phyloP scores from a whole-genome alignment of 2,329 filamentous ascomycete genomes.

The Aspergillus floridensis region DNA sequence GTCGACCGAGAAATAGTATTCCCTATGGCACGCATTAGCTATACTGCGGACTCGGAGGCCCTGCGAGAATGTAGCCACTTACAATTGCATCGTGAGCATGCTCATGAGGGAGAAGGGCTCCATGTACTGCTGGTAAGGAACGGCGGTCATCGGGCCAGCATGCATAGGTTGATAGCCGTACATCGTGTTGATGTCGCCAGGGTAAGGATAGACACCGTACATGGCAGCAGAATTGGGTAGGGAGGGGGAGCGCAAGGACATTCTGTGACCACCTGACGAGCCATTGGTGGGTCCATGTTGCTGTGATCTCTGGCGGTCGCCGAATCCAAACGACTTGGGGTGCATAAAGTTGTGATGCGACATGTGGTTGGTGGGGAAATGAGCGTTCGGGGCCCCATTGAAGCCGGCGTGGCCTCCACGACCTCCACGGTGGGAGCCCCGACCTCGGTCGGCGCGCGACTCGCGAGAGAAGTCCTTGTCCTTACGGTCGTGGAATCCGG shows the following conservation, averaged over 20 bases:
- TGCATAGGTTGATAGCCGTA: conserved; percentile 58
- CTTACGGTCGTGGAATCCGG: conserved; percentile 31
- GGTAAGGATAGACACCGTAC: conserved; percentile 48
- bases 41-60: neutral
- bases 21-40: conserved; percentile 54
- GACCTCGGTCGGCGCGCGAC: conserved; percentile 39
- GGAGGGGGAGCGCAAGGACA: conserved; percentile 59
- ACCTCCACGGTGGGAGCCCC: conserved; percentile 41
- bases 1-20: conserved; percentile 96
- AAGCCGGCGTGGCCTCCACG: conserved; percentile 38
- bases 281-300: conserved; percentile 36
- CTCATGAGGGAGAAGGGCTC: conserved; percentile 56
- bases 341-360: conserved; percentile 41
- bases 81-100: conserved; percentile 62
- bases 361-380: conserved; percentile 41
- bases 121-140: conserved; percentile 58
- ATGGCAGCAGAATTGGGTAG: conserved; percentile 53
- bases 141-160: conserved; percentile 54
- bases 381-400: conserved; percentile 33
- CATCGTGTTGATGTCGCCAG: conserved; percentile 50
- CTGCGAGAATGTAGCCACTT: conserved; percentile 27
- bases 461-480: conserved; percentile 39
- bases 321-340: conserved; percentile 41
- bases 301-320: conserved; percentile 45
- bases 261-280: conserved; percentile 47